These are phyloP conservation scores for Sporisorium iseilematis-ciliati DNA, from an alignment of 1,284 basidiomycete genomes.

Conservation along the genomic window DNA sequence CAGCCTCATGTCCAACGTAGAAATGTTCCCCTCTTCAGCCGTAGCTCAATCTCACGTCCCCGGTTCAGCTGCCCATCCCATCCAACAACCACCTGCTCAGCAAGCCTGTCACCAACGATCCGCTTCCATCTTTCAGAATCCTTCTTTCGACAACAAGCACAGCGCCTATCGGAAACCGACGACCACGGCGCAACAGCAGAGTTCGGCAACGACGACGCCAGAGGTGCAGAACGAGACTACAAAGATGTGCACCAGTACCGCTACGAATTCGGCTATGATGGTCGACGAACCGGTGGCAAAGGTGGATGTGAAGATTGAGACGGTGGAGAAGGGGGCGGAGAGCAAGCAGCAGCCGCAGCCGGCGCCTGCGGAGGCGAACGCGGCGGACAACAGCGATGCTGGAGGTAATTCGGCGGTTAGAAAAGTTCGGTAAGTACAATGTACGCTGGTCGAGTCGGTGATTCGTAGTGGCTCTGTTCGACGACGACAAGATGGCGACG, in stretches of 20 bases:
- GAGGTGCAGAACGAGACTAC: conserved; percentile 5
- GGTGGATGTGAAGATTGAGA: background rate
- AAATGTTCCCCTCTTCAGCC: conserved; percentile 37
- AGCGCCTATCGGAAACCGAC: conserved; percentile 9
- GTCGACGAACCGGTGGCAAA: conserved; percentile 12
- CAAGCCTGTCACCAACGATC: conserved; percentile 11
- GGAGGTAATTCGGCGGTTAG: conserved; percentile 26
- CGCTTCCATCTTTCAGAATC: conserved; percentile 18
- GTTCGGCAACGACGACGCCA: background rate
- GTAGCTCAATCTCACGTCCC: conserved; percentile 34
- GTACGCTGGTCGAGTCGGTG: background rate
- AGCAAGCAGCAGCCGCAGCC: background rate
- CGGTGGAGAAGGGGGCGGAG: background rate
- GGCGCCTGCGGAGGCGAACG: background rate
- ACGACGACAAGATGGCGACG: conserved; percentile 9
- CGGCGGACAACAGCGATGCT: conserved; percentile 1
- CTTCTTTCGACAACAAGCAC: conserved; percentile 26
- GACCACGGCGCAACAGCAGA: background rate
- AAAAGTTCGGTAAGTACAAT: conserved; percentile 34
- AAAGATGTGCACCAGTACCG: conserved; percentile 20
- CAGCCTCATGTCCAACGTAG: conserved; percentile 16
- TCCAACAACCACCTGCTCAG: conserved; percentile 37
- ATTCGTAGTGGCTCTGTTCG: background rate
- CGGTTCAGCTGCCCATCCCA: conserved; percentile 17
- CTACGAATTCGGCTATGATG: conserved; percentile 30